A percentile compares a stretch with the other conserved stretches of the same genome.
phyloP scores from a whole-genome alignment of 1,284 basidiomycete species.

The Ganoderma meredithae region DNA sequence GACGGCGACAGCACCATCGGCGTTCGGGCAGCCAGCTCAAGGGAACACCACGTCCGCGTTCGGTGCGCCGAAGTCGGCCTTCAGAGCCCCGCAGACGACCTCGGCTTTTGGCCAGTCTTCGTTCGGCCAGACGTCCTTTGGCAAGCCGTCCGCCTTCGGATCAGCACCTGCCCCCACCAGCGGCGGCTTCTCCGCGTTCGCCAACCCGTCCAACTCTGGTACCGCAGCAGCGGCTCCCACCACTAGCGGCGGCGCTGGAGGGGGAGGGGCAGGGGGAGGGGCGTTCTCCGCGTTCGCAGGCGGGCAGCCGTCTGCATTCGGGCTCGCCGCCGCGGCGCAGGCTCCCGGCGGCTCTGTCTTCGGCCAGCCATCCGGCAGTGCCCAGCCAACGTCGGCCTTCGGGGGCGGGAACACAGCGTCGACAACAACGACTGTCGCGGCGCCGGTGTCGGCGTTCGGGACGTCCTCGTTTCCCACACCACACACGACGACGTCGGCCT shows the following conservation, averaged over 20 bases:
- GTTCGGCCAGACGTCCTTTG: slow-evolving; percentile 37
- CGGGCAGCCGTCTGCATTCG: slow-evolving; percentile 42
- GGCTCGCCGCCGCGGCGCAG: slow-evolving; percentile 37
- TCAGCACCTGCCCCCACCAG: slow-evolving; percentile 27
- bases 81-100: slow-evolving; percentile 37
- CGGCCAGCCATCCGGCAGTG: slow-evolving; percentile 35
- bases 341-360: slow-evolving; percentile 38
- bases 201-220: slow-evolving; percentile 31
- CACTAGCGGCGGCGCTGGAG: slow-evolving; percentile 5
- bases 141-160: slow-evolving; percentile 46
- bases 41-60: slow-evolving; percentile 17
- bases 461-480: slow-evolving; percentile 41
- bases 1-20: slow-evolving; percentile 28
- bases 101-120: slow-evolving; percentile 43
- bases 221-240: slow-evolving; percentile 15
- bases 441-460: slow-evolving; percentile 20
- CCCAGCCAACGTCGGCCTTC: slow-evolving; percentile 9
- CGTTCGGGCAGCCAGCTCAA: slow-evolving; percentile 42
- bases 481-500: slow-evolving; percentile 29
- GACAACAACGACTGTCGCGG: slow-evolving; percentile 32
- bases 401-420: slow-evolving; percentile 19
- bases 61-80: slow-evolving; percentile 34
- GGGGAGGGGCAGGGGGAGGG: slow-evolving; percentile 38
- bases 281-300: slow-evolving; percentile 47
- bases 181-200: slow-evolving; percentile 39